Conservation (phyloP, 768 basidiomycete genomes). For the Russula olivacea region DNA sequence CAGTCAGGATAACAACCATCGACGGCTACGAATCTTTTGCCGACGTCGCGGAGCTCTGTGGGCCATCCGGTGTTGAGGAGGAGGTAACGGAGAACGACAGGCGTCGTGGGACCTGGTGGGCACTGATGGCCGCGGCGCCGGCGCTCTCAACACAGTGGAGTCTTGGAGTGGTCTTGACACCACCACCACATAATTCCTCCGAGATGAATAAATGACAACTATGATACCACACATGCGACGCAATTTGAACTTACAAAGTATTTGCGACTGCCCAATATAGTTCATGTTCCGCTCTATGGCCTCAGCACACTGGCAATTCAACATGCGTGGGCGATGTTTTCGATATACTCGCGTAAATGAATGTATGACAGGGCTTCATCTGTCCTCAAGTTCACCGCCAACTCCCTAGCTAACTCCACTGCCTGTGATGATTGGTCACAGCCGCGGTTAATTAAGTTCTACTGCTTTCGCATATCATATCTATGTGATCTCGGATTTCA, state of each 20-base stretch:
- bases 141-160: slow-evolving; percentile 2
- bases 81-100: slow-evolving; percentile 17
- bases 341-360: too few species aligned
- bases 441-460: background rate
- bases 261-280: too few species aligned
- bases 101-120: slow-evolving; percentile 10
- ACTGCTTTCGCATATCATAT: background rate
- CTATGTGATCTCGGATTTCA: background rate
- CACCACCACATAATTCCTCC: background rate
- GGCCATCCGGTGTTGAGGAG: slow-evolving; percentile 45
- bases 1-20: slow-evolving; percentile 46
- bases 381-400: background rate
- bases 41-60: slow-evolving; percentile 59
- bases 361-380: background rate
- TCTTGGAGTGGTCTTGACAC: background rate
- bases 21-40: slow-evolving; percentile 67
- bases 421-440: background rate
- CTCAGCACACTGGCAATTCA: too few species aligned
- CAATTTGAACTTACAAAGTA: background rate
- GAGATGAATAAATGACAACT: slow-evolving; percentile 1
- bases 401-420: too few species aligned
- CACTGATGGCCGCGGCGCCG: background rate
- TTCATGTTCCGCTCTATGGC: too few species aligned
- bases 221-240: background rate
- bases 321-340: too few species aligned